Evolutionary conservation across 2,329 filamentous ascomycete genomes (phyloP).

Genomic region (Talaromyces sp.): DNA sequence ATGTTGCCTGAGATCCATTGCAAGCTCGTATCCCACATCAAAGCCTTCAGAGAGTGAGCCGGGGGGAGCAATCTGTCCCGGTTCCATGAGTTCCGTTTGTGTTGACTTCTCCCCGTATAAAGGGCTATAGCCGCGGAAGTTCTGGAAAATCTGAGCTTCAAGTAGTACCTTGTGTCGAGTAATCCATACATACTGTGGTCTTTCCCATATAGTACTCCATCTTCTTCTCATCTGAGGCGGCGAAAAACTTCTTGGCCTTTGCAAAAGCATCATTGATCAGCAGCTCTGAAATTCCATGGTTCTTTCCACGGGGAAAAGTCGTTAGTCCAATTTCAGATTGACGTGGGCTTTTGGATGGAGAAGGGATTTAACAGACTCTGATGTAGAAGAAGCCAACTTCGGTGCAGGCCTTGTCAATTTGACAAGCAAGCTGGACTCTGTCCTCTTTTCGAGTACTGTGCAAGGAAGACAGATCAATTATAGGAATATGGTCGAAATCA

Average conservation of each 20-base stretch:
- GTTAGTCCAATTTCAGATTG: too few species aligned
- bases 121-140: slow-evolving; percentile 32
- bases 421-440: slow-evolving; percentile 42
- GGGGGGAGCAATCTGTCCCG: slow-evolving; percentile 11
- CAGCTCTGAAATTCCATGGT: slow-evolving; percentile 25
- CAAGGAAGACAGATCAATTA: slow-evolving; percentile 50
- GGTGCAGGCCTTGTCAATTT: slow-evolving; percentile 45
- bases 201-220: slow-evolving; percentile 44
- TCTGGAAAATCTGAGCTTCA: slow-evolving; percentile 11
- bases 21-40: slow-evolving; percentile 30
- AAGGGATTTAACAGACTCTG: slow-evolving; percentile 22
- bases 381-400: slow-evolving; percentile 52
- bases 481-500: slow-evolving; percentile 38
- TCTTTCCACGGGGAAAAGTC: too few species aligned
- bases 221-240: slow-evolving; percentile 44
- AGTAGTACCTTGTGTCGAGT: too few species aligned
- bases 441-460: slow-evolving; percentile 39
- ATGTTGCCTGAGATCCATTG: slow-evolving; percentile 19
- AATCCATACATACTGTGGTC: slow-evolving; percentile 18
- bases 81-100: slow-evolving; percentile 17
- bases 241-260: slow-evolving; percentile 45
- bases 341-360: too few species aligned
- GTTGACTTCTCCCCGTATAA: slow-evolving; percentile 23
- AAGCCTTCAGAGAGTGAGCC: slow-evolving; percentile 28
- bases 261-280: slow-evolving; percentile 16